These are phyloP conservation scores for Botryotinia narcissicola DNA, from an alignment of 2,329 filamentous ascomycete species.

Conservation along the genomic window DNA sequence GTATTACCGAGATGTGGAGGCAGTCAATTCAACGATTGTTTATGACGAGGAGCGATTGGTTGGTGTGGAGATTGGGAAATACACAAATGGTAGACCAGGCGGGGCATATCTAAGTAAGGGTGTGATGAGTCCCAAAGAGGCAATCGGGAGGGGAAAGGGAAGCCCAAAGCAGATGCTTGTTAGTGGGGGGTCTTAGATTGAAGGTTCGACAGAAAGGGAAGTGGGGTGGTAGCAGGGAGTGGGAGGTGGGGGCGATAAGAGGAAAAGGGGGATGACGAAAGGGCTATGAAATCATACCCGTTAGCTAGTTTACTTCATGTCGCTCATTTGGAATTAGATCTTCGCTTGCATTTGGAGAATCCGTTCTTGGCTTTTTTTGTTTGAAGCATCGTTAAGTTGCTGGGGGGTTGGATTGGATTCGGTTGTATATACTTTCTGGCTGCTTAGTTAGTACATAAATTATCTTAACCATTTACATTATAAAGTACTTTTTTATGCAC, in stretches of 20 bases:
- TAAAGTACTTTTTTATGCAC: background rate
- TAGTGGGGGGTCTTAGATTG: conserved; percentile 21
- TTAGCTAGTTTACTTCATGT: background rate
- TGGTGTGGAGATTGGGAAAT: conserved; percentile 29
- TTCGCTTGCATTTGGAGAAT: background rate
- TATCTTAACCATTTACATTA: background rate
- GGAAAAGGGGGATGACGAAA: background rate
- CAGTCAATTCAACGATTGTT: conserved; percentile 53
- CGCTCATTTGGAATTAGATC: background rate
- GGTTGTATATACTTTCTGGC: background rate
- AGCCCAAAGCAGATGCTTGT: conserved; percentile 30
- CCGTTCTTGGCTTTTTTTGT: background rate
- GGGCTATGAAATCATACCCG: background rate
- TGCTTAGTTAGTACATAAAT: background rate
- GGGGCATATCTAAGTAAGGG: conserved; percentile 23
- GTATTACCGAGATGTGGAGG: conserved; percentile 57
- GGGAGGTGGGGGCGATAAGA: background rate
- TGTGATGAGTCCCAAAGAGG: conserved; percentile 37
- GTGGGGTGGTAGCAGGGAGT: background rate
- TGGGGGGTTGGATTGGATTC: background rate
- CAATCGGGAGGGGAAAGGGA: conserved; percentile 41
- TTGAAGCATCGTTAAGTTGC: background rate
- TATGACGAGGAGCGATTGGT: conserved; percentile 47
- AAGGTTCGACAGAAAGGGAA: too few species aligned
- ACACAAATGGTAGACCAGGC: conserved; percentile 16